phyloP scores from a whole-genome alignment of 305 asterid genomes.

The Fraxinus greggii region DNA sequence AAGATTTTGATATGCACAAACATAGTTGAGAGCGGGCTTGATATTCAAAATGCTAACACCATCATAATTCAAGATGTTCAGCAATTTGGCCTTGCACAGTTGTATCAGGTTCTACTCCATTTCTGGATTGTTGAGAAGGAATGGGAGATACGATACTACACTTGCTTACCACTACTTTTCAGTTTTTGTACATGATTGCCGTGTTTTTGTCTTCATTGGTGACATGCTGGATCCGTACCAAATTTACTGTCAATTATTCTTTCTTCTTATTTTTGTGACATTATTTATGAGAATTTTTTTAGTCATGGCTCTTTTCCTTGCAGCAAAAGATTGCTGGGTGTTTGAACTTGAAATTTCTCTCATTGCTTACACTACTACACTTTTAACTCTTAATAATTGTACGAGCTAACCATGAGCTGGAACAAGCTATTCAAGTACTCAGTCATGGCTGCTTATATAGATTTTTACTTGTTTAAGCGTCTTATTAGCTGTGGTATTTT shows the following conservation, averaged over 20 bases:
- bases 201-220: background rate
- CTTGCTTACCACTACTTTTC: background rate
- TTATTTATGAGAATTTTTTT: background rate
- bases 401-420: slow-evolving; percentile 9
- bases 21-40: slow-evolving; percentile 98
- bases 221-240: background rate
- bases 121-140: slow-evolving; percentile 9
- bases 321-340: background rate
- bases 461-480: slow-evolving; percentile 1
- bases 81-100: slow-evolving; percentile 94
- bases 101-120: slow-evolving; percentile 76
- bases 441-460: background rate
- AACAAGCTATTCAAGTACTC: slow-evolving; percentile 6
- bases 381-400: background rate
- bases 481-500: background rate
- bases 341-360: background rate
- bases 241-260: background rate
- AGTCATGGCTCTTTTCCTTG: slow-evolving; percentile 8
- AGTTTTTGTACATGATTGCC: slow-evolving; percentile 2
- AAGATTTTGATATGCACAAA: slow-evolving; percentile 92
- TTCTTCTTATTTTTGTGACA: slow-evolving; percentile 5
- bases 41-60: slow-evolving; percentile 96
- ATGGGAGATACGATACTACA: background rate
- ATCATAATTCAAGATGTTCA: slow-evolving; percentile 93
- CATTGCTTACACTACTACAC: background rate